phyloP scores from a whole-genome alignment of 2,329 filamentous ascomycete genomes.

The Colletotrichum caudatum region DNA sequence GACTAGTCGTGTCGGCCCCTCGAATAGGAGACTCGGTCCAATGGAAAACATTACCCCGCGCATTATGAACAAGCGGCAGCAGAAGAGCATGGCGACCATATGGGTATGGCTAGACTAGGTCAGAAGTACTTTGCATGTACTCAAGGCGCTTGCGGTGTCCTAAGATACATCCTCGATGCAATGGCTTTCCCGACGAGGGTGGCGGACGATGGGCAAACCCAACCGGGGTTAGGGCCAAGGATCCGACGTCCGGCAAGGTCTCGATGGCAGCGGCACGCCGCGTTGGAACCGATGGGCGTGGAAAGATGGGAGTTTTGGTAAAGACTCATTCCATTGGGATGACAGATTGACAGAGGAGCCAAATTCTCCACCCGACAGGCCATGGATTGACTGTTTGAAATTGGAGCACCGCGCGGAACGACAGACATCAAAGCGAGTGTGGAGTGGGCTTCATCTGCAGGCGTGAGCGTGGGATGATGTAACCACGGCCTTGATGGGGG shows the following conservation, averaged over 20 bases:
- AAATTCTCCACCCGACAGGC: conserved; percentile 26
- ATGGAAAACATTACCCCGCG: conserved; percentile 34
- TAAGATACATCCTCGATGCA: conserved; percentile 1
- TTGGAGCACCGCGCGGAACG: no score
- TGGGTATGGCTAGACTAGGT: conserved; percentile 17
- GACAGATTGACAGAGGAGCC: conserved; percentile 23
- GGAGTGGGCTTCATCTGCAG: conserved; percentile 26
- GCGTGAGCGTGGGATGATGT: conserved; percentile 28
- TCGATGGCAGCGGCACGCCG: background rate
- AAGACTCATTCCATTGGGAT: conserved; percentile 12
- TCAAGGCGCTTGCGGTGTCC: background rate
- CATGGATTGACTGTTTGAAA: conserved; percentile 3
- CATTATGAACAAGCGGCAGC: conserved; percentile 16
- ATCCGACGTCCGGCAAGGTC: background rate
- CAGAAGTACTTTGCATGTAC: background rate
- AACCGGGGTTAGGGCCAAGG: conserved; percentile 21
- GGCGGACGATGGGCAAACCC: conserved; percentile 21
- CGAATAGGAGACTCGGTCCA: conserved; percentile 18
- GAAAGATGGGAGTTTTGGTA: conserved; percentile 22
- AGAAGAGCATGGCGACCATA: conserved; percentile 6
- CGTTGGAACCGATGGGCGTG: conserved; percentile 18
- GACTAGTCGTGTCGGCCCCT: conserved; percentile 7
- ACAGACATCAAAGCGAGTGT: conserved; percentile 12
- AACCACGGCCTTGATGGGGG: conserved; percentile 11
- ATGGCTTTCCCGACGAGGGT: background rate